A percentile compares a stretch with the other conserved stretches of the same genome.
Conservation (phyloP, 2,329 filamentous ascomycete genomes). For the Lojkania enalia region DNA sequence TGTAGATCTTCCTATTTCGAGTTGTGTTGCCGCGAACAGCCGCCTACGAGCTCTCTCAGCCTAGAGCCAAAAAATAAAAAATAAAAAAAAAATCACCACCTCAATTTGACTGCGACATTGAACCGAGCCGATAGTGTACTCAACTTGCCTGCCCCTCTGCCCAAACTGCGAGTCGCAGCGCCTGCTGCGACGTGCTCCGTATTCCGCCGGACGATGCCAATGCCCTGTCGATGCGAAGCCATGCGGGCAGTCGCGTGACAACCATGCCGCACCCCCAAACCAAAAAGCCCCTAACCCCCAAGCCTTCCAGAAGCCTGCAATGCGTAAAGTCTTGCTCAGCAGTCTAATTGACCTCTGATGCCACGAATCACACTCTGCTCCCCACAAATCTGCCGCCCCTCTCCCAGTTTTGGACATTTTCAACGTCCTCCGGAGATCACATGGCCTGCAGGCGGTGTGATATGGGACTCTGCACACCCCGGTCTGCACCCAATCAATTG, state of each 20-base stretch:
- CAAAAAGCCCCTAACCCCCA: too few relatives aligned
- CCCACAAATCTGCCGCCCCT: slow-evolving; percentile 1
- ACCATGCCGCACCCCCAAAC: too few relatives aligned
- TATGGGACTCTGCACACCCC: neutral
- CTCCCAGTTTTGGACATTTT: neutral
- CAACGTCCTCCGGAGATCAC: too few relatives aligned
- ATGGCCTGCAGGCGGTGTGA: slow-evolving; percentile 1
- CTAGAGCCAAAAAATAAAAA: too few relatives aligned
- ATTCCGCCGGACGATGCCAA: neutral
- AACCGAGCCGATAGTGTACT: too few relatives aligned
- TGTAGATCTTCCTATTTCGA: neutral
- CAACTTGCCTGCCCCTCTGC: too few relatives aligned
- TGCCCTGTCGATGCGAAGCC: too few relatives aligned
- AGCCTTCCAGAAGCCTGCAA: slow-evolving; percentile 1
- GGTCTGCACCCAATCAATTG: neutral
- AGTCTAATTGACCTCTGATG: neutral
- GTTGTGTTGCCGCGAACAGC: neutral
- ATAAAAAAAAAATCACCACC: too few relatives aligned
- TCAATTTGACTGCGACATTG: too few relatives aligned
- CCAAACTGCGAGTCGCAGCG: neutral
- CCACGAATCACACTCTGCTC: neutral
- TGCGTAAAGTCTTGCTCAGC: neutral
- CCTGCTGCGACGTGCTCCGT: neutral
- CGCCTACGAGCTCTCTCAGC: neutral
- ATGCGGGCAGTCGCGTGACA: neutral